Evolutionary conservation across 306 rosid genomes (phyloP).

Genomic region (Citrullus amarus): DNA sequence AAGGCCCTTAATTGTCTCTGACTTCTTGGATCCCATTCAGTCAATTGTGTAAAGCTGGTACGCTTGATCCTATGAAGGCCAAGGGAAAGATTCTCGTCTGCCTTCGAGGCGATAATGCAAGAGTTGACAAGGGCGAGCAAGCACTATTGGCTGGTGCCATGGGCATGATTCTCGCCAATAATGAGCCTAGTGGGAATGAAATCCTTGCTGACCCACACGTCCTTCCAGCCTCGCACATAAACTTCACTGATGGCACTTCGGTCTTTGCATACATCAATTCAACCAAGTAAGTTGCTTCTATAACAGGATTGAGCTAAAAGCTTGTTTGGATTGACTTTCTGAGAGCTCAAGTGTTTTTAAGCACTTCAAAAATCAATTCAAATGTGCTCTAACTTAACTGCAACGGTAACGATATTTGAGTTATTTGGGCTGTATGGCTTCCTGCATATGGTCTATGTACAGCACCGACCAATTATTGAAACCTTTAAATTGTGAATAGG

Average conservation of each 20-base stretch:
- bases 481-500: constrained; percentile 22
- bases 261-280: constrained; percentile 45
- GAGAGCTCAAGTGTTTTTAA: too few relatives aligned
- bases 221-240: constrained; percentile 78
- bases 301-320: neutral
- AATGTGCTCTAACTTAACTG: too few relatives aligned
- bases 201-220: constrained; percentile 79
- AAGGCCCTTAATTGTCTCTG: neutral
- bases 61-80: constrained; percentile 66
- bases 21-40: constrained; percentile 26
- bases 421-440: neutral
- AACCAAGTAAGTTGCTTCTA: constrained; percentile 43
- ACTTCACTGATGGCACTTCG: constrained; percentile 31
- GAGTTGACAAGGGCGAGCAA: constrained; percentile 84
- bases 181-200: constrained; percentile 44
- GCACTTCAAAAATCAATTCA: too few relatives aligned
- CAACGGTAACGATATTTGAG: neutral
- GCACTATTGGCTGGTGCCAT: constrained; percentile 68
- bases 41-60: constrained; percentile 56
- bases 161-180: constrained; percentile 82
- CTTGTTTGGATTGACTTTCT: neutral
- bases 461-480: neutral
- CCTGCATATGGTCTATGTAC: neutral
- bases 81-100: constrained; percentile 76
- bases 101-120: constrained; percentile 67